A percentile compares a stretch with the other conserved stretches of the same genome.
Evolutionary conservation across 139 green algal species (phyloP).

Genomic region (Limnomonas spitsbergensis): DNA sequence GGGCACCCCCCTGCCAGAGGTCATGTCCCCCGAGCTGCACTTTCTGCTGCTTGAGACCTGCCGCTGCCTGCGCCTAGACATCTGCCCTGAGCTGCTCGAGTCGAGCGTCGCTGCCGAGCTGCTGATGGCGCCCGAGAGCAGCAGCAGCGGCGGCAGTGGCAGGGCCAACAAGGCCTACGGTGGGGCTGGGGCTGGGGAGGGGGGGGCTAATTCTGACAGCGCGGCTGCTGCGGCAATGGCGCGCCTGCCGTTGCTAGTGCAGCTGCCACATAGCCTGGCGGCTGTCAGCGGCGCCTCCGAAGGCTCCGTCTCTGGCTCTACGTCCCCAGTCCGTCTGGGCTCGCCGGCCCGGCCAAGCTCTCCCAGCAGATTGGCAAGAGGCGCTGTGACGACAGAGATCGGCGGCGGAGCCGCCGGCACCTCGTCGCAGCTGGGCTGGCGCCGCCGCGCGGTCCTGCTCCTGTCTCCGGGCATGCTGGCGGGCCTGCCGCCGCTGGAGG

Average conservation of each 20-base stretch:
- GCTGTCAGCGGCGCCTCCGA: background rate
- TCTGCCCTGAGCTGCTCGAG: slow-evolving; percentile 1
- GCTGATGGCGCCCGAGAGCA: background rate
- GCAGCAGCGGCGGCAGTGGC: background rate
- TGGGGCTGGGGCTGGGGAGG: too few relatives aligned
- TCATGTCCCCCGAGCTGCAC: background rate
- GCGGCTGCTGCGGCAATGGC: background rate
- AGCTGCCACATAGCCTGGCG: background rate
- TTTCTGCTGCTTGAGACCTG: background rate
- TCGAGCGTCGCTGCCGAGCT: background rate
- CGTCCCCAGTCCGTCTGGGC: background rate
- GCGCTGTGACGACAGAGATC: too few relatives aligned
- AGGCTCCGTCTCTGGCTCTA: background rate
- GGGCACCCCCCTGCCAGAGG: slow-evolving; percentile 1
- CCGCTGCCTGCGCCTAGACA: background rate
- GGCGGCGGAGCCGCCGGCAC: too few relatives aligned
- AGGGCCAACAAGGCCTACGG: background rate
- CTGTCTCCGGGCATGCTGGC: background rate
- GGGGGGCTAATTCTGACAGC: too few relatives aligned
- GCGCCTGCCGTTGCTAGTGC: background rate
- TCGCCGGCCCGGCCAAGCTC: too few relatives aligned
- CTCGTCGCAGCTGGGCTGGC: background rate
- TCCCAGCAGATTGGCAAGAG: too few relatives aligned
- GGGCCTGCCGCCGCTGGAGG: background rate
- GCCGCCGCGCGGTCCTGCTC: background rate